Evolutionary conservation across 1,284 basidiomycete genomes (phyloP), one percentile per base, ranked within the genome.

Genomic region (Lignosus rhinocerotis): DNA sequence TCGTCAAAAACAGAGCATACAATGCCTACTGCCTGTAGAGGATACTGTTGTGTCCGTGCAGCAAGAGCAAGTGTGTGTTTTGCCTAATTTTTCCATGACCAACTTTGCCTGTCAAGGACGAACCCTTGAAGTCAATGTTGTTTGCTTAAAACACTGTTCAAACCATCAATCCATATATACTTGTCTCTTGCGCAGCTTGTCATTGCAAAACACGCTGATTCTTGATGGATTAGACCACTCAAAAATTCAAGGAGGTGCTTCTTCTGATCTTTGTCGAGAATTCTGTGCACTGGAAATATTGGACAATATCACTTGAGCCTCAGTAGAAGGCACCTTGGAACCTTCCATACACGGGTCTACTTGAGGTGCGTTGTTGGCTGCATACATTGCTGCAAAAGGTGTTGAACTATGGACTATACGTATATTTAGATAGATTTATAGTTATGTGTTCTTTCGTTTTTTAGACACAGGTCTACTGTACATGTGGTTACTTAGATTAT

Each of bases 281-380:
- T 75, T 66, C 53, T 51, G 70, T 19, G 70, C 7, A 36, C 34
- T 36, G 7, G 34, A 36, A 75, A 44, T 74, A 8, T 53, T 76
- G 7, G 69, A 76, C 61, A 61, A 73, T 3, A 74, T 76, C 4
- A 75, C 72, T n/a, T n/a, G n/a, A n/a, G n/a, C n/a, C n/a, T n/a
- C n/a, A n/a, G n/a, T n/a, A n/a, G n/a, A n/a, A n/a, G n/a, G n/a
- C n/a, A n/a, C n/a, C n/a, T n/a, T n/a, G n/a, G n/a, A n/a, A n/a
- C n/a, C n/a, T n/a, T n/a, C n/a, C n/a, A n/a, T n/a, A n/a, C n/a
- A n/a, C n/a, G n/a, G n/a, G n/a, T n/a, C n/a, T n/a, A n/a, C n/a
- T n/a, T n/a, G n/a, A n/a, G n/a, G n/a, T n/a, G n/a, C n/a, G n/a
- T n/a, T n/a, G n/a, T n/a, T n/a, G n/a, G n/a, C n/a, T n/a, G n/a